Evolutionary conservation across 352 stramenopile species (phyloP).

Genomic region (Phytophthora colocasiae): DNA sequence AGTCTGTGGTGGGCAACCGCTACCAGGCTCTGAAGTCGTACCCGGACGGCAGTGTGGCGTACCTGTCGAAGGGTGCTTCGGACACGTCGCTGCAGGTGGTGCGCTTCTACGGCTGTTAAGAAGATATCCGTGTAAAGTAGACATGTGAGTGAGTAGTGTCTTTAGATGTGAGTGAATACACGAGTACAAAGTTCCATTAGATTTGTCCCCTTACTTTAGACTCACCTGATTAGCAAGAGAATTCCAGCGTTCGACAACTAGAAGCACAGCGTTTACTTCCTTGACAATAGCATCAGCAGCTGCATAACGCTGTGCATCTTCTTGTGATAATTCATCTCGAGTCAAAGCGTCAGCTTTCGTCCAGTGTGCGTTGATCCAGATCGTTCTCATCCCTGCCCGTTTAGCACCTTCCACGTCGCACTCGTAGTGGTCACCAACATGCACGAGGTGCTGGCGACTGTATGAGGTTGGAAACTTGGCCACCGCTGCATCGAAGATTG

Average conservation of each 20-base stretch:
- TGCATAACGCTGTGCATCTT: slow-evolving; percentile 40
- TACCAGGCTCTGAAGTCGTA: slow-evolving; percentile 68
- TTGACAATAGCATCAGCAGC: slow-evolving; percentile 71
- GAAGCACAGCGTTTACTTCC: slow-evolving; percentile 50
- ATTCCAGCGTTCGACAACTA: slow-evolving; percentile 63
- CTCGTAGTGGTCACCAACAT: slow-evolving; percentile 81
- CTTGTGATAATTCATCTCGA: slow-evolving; percentile 32
- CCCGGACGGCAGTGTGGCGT: slow-evolving; percentile 59
- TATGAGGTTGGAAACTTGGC: slow-evolving; percentile 40
- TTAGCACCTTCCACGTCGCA: slow-evolving; percentile 77
- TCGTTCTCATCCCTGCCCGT: slow-evolving; percentile 59
- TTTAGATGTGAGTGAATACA: slow-evolving; percentile 11
- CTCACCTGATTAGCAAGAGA: slow-evolving; percentile 5
- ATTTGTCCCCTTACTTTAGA: not conserved
- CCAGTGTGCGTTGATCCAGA: slow-evolving; percentile 71
- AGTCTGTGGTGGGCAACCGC: slow-evolving; percentile 57
- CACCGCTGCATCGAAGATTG: slow-evolving; percentile 69
- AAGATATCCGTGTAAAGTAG: not conserved
- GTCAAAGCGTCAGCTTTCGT: slow-evolving; percentile 48
- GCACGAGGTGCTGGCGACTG: slow-evolving; percentile 55
- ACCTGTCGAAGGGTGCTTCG: slow-evolving; percentile 54
- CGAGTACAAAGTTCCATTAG: not conserved
- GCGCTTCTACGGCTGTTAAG: slow-evolving; percentile 56
- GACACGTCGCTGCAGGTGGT: slow-evolving; percentile 56
- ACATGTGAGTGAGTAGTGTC: slow-evolving; percentile 11